Base-by-base conservation (phyloP, 441 rosid species). In the Corymbia citriodora region DNA sequence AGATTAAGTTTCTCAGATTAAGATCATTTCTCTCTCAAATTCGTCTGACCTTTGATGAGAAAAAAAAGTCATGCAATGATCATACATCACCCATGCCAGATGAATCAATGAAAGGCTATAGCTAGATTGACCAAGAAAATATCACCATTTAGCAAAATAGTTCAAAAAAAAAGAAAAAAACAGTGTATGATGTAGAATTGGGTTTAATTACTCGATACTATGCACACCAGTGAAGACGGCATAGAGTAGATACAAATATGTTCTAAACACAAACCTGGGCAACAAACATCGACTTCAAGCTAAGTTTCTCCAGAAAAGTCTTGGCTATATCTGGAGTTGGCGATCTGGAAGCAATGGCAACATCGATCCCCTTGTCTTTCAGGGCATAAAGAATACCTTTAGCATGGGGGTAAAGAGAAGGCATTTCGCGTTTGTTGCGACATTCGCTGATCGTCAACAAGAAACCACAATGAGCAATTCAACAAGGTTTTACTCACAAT, bases 381-480 rank as follows among this genome's bases (percentile, higher is more conserved):
- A 90, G 92, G 45, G 92, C 92, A 52, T 88, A 89, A 53, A 91
- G 65, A 31, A 96, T 92, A 88, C 96, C 96, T 49, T 93, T 93
- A 74, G 94, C 96, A 90, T 94, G 94, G 29, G 96, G 95, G 91
- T 96, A 96, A 93, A 95, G n/a, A n/a, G 93, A 92, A 14, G 98
- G 98, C 95, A 92, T 94, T 90, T 95, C 95, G 6, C 94, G 94
- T 91, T 94, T 96, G 36, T 96, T 95, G 33, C 92, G 96, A 27
- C 96, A 95, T 89, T 95, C 97, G 23, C 96, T 94, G 92, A 61
- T 52, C 90, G 50, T 88, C 45, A 90, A 88, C 52, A 87, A 87
- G 59, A 65, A 36, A 57, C 54, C 36, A 3, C 85, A 83, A 19
- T 87, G 54, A 19, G 89, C 36, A 55, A 79, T 50, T 79, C 5